phyloP scores from a whole-genome alignment of 495 filamentous ascomycete genomes.

The Neurospora intermedia region DNA sequence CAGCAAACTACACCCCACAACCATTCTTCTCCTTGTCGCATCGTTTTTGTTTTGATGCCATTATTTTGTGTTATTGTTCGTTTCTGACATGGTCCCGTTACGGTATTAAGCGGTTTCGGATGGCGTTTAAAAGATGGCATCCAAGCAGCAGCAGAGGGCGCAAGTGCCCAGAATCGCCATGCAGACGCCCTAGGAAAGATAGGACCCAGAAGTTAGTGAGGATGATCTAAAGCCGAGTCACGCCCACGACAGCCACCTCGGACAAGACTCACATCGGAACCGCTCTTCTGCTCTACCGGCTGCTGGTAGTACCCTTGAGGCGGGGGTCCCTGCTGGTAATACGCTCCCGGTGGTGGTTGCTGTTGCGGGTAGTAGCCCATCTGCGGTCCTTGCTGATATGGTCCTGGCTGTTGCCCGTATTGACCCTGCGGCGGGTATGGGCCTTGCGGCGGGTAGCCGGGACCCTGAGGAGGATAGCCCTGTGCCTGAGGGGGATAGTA shows the following conservation, averaged over 20 bases:
- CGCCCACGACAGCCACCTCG: background rate
- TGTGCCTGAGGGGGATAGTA: background rate
- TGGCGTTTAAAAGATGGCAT: constrained; percentile 30
- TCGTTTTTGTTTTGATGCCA: background rate
- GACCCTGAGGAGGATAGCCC: background rate
- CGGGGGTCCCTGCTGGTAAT: constrained; percentile 12
- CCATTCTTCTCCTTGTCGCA: background rate
- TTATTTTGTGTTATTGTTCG: background rate
- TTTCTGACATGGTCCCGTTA: background rate
- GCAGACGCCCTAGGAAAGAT: constrained; percentile 18
- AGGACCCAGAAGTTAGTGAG: background rate
- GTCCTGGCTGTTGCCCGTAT: constrained; percentile 13
- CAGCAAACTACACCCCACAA: background rate
- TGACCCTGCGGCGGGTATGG: constrained; percentile 1
- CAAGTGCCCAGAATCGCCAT: constrained; percentile 27
- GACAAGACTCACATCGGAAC: constrained; percentile 10
- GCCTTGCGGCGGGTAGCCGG: background rate
- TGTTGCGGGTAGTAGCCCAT: constrained; percentile 33
- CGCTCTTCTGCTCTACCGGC: constrained; percentile 14
- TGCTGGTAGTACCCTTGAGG: constrained; percentile 13
- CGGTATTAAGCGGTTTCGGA: background rate
- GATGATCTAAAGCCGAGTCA: background rate
- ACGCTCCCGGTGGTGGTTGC: constrained; percentile 8
- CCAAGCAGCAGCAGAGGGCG: constrained; percentile 41
- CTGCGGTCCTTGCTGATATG: constrained; percentile 26